A percentile compares a stretch with the other conserved stretches of the same genome.
Evolutionary conservation across 176 grass and related monocot species (phyloP).

Genomic region (Musa itinerans): DNA sequence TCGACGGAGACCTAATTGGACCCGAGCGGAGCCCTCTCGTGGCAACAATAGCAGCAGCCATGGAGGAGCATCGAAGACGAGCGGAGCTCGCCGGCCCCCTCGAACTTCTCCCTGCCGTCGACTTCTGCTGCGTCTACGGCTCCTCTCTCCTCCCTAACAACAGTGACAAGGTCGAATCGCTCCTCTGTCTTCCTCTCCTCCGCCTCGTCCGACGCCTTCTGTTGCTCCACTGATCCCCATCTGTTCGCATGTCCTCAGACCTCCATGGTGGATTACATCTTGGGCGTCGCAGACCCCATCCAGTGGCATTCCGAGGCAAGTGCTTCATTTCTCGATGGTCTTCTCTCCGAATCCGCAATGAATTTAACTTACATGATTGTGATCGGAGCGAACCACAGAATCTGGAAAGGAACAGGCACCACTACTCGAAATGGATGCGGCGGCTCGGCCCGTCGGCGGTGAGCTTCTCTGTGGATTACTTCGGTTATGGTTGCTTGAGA

Average conservation of each 20-base stretch:
- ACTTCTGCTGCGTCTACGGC: conserved; percentile 87
- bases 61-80: background rate
- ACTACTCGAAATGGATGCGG: conserved; percentile 67
- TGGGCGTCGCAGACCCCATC: conserved; percentile 63
- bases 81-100: conserved; percentile 48
- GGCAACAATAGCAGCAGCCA: background rate
- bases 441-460: conserved; percentile 38
- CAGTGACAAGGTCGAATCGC: conserved; percentile 20
- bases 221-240: background rate
- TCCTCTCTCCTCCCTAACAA: conserved; percentile 64
- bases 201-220: background rate
- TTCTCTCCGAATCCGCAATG: background rate
- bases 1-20: background rate
- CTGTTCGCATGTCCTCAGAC: conserved; percentile 8
- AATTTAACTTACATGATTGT: background rate
- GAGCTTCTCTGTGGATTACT: conserved; percentile 6
- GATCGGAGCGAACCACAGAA: conserved; percentile 32
- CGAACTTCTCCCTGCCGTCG: conserved; percentile 53
- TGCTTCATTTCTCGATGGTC: background rate
- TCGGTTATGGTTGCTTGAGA: background rate
- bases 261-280: conserved; percentile 91
- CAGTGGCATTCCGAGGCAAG: conserved; percentile 62
- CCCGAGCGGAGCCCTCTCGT: background rate
- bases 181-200: background rate
- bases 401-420: conserved; percentile 58